Conservation (phyloP, 2,329 filamentous ascomycete species). For the Hypoxylon sp. region DNA sequence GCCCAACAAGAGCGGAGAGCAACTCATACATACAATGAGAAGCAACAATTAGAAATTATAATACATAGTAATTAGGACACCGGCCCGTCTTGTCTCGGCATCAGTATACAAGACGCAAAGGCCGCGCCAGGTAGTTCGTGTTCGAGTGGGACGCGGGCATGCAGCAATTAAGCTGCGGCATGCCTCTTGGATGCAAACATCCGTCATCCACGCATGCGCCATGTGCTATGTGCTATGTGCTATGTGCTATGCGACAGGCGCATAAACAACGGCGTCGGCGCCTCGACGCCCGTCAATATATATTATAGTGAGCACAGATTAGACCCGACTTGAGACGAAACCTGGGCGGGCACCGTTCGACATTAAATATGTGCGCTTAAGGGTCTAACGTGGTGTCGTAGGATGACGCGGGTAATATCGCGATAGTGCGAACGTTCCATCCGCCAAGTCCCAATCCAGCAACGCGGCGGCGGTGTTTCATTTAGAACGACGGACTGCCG, state of each 20-base stretch:
- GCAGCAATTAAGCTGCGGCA: slow-evolving; percentile 1
- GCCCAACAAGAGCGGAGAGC: background rate
- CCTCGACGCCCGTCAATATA: slow-evolving; percentile 41
- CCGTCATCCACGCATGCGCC: slow-evolving; percentile 5
- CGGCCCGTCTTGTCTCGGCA: slow-evolving; percentile 34
- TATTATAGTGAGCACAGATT: slow-evolving; percentile 17
- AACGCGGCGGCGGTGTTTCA: slow-evolving; percentile 35
- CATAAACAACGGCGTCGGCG: slow-evolving; percentile 19
- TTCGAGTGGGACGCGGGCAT: background rate
- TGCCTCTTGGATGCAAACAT: slow-evolving; percentile 6
- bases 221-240: background rate
- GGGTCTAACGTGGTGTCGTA: background rate
- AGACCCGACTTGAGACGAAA: slow-evolving; percentile 16
- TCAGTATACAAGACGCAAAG: slow-evolving; percentile 1
- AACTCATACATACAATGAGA: background rate
- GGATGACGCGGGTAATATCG: slow-evolving; percentile 33
- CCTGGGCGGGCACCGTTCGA: background rate
- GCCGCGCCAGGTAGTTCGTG: background rate
- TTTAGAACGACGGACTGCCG: slow-evolving; percentile 32
- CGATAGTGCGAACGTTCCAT: slow-evolving; percentile 27
- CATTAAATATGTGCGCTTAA: slow-evolving; percentile 1
- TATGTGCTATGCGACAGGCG: background rate
- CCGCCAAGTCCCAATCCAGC: slow-evolving; percentile 32
- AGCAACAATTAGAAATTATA: background rate
- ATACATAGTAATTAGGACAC: slow-evolving; percentile 28